Evolutionary conservation across 345 rosid genomes (phyloP), one percentile per base, ranked within the genome.

Genomic region (Triadica sebifera): DNA sequence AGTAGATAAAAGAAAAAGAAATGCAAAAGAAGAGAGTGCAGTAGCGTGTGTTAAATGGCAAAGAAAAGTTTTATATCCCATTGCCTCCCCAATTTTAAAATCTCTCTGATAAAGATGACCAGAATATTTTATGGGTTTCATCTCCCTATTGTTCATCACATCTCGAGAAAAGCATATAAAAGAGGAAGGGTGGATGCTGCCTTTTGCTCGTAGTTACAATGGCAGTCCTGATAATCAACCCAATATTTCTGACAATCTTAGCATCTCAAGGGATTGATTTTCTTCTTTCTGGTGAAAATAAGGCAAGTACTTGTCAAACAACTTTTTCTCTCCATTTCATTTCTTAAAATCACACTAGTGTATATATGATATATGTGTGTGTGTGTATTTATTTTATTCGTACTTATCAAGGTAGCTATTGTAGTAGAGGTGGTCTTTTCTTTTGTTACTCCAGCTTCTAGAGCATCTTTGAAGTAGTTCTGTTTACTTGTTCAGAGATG

Each of bases 221-320:
- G 91, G 87, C 83, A 63, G 73, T 60, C 70, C 65, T 63, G 82
- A 75, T 71, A 15, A 60, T 70, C 84, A 76, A 70, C 41, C 69
- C 24, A 60, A 51, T 25, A 45, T 55, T 69, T 65, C 79, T 74
- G 74, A 71, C 82, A 22, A 59, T 81, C 79, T 80, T 86, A 81
- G 81, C 85, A 63, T 77, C 92, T 71, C 78, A 82, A 75, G 94
- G 86, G 58, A 81, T 90, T 71, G 87, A 88, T 67, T 90, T 82
- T 73, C 89, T 90, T 73, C 72, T 83, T 53, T 88, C 94, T 6
- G 78, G 65, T 79, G 79, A 84, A 67, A 85, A 84, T 71, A 78
- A 83, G 89, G 94, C 85, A 83, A 69, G 16, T 19, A 39, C 74
- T 12, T 55, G 29, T 20, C 0, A 8, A 65, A 15, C 57, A 50